Conservation (phyloP, 805 yeast species). For the Nakazawaea pomicola region DNA sequence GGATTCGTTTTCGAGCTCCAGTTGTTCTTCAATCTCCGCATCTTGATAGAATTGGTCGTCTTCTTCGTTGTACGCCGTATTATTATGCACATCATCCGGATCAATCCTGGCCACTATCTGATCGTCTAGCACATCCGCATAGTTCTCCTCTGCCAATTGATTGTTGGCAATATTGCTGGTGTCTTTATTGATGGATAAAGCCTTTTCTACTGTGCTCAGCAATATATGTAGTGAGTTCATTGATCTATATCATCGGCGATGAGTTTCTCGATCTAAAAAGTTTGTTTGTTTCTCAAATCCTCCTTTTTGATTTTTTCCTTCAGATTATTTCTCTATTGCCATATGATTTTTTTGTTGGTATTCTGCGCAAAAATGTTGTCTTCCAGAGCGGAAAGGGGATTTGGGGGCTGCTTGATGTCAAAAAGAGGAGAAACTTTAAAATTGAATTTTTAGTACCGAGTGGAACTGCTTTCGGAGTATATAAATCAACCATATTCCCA, state of each 20-base stretch:
- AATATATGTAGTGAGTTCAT: constrained; percentile 29
- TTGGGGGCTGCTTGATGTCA: not conserved
- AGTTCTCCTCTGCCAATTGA: no score
- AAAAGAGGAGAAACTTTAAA: no score
- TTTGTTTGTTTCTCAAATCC: no score
- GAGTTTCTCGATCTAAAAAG: no score
- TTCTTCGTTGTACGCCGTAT: constrained; percentile 10
- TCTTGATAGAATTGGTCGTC: constrained; percentile 9
- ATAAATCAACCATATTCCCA: no score
- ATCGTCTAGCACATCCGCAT: not conserved
- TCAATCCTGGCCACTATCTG: constrained; percentile 16
- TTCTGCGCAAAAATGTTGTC: not conserved
- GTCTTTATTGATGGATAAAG: constrained; percentile 18
- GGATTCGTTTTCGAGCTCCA: constrained; percentile 4
- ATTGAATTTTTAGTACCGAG: no score
- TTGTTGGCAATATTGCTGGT: not conserved
- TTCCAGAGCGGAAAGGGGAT: not conserved
- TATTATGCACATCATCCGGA: constrained; percentile 5
- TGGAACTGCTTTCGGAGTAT: no score
- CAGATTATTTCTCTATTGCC: not conserved
- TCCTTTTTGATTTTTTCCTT: not conserved
- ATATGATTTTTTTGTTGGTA: not conserved
- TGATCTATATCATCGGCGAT: constrained; percentile 2
- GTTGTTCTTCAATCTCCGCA: constrained; percentile 7
- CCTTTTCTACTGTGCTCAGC: constrained; percentile 27